Conservation (phyloP, 2,329 filamentous ascomycete genomes). For the Rhinocladiella similis region DNA sequence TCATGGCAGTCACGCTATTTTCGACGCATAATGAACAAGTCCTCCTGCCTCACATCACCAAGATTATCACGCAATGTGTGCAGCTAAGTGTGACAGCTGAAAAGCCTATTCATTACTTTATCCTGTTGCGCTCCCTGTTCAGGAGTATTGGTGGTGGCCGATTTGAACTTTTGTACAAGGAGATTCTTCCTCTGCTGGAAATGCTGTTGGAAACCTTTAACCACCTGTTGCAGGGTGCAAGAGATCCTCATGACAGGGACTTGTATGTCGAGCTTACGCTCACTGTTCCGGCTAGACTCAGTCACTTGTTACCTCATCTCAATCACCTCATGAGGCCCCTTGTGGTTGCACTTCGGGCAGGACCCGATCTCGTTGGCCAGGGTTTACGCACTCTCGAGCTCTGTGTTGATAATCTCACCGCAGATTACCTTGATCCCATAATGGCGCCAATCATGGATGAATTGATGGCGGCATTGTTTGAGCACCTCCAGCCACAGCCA, state of each 20-base stretch:
- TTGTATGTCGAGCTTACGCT: constrained; percentile 96
- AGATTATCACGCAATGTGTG: constrained; percentile 96
- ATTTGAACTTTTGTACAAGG: constrained; percentile 97
- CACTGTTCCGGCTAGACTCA: constrained; percentile 90
- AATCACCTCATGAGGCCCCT: constrained; percentile 96
- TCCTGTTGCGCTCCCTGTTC: constrained; percentile 88
- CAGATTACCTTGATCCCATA: constrained; percentile 96
- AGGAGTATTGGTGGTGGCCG: constrained; percentile 94
- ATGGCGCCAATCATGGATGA: constrained; percentile 99
- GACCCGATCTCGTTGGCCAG: constrained; percentile 91
- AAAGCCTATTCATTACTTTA: constrained; percentile 98
- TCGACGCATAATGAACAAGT: constrained; percentile 94
- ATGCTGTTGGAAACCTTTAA: constrained; percentile 98
- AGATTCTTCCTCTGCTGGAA: constrained; percentile 91
- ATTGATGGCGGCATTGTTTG: constrained; percentile 95
- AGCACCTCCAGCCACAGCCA: constrained; percentile 88
- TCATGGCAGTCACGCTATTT: constrained; percentile 98
- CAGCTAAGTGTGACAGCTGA: constrained; percentile 93
- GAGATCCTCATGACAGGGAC: constrained; percentile 87
- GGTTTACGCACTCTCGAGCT: constrained; percentile 90
- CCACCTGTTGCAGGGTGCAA: constrained; percentile 84
- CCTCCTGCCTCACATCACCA: constrained; percentile 89
- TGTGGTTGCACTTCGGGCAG: constrained; percentile 89
- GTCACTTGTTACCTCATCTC: constrained; percentile 90
- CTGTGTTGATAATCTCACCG: constrained; percentile 96